Base-by-base conservation (phyloP, 2,329 filamentous ascomycete species). In the Cladorrhinum sp. region DNA sequence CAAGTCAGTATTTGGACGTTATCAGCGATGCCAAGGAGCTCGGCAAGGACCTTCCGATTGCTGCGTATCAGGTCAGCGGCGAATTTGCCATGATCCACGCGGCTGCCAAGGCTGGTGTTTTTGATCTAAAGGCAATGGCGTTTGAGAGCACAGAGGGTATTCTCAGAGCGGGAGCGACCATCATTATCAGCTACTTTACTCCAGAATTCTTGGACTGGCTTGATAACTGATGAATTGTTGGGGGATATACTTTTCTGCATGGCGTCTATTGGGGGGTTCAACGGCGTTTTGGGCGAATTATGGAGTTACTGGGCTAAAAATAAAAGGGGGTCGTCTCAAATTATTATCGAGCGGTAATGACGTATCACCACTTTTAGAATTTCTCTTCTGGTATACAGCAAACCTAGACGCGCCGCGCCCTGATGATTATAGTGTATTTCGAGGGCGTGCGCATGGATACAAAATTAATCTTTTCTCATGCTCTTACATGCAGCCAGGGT, bases 51-150 rank as follows among this genome's bases (percentile, higher is more conserved):
- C 82, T 98, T 75, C 95, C 95, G 1, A 84, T 99, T 36, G 94
- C 95, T 1, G 94, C 95, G 21, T 99, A 99, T 75, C 95, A 99
- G 75, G 95, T 99, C 62, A 95, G 90, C 70, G 95, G 95, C 68
- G 95, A 99, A 79, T 99, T 89, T 73, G 93, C 95, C 66, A 98
- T 98, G 95, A 95, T 99, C 57, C 92, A 97, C 72, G 95, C 95
- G 0, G 95, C 85, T 20, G 95, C 95, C 54, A 96, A 96, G 75
- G 94, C 95, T 1, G 95, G 95, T 3, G 95, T 99, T 2, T 99
- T 98, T 72, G 94, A 97, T 73, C 79, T 98, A 72, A 95, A 94
- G 79, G 81, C 88, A 3, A 97, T 97, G 91, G 95, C 92, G 0
- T 93, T 96, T 69, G 95, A 99, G 79, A 89, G 91, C 62, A 96